Percentiles rank a stretch among this genome's conserved stretches.
These are phyloP conservation scores for Microbotryum intermedium DNA, from an alignment of 1,284 basidiomycete species.

Conservation along the genomic window DNA sequence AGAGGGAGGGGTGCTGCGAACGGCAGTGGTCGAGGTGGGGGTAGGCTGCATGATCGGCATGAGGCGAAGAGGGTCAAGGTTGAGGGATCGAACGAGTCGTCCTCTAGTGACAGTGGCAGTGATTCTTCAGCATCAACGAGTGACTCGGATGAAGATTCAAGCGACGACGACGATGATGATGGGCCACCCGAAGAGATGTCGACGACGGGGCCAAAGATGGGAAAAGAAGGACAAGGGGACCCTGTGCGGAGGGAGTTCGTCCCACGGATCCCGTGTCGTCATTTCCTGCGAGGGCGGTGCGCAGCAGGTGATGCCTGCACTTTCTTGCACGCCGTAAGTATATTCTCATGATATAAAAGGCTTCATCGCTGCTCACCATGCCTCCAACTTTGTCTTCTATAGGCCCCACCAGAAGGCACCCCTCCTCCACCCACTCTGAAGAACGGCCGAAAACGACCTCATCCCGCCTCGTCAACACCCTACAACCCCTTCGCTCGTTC, in stretches of 20 bases:
- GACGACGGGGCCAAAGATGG: background rate
- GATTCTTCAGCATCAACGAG: background rate
- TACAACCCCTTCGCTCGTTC: conserved; percentile 54
- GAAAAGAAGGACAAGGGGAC: conserved; percentile 1
- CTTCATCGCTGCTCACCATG: background rate
- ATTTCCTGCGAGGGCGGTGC: conserved; percentile 20
- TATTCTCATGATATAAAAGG: background rate
- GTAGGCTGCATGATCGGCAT: background rate
- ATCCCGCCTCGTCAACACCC: conserved; percentile 36
- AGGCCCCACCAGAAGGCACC: conserved; percentile 10
- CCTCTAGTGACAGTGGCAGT: background rate
- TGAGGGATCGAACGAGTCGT: background rate
- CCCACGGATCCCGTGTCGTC: conserved; percentile 17
- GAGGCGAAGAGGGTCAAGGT: background rate
- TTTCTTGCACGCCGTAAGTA: conserved; percentile 21
- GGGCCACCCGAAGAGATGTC: conserved; percentile 6
- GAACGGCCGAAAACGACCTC: conserved; percentile 12
- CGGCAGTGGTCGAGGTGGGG: conserved; percentile 5
- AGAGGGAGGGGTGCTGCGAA: conserved; percentile 3
- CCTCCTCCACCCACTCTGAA: conserved; percentile 4
- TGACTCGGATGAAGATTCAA: background rate
- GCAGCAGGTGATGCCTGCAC: conserved; percentile 14
- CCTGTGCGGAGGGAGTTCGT: background rate
- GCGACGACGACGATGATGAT: conserved; percentile 7
- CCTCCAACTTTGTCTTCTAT: background rate